phyloP scores from a whole-genome alignment of 2,329 filamentous ascomycete species.

The Botryotinia globosa region DNA sequence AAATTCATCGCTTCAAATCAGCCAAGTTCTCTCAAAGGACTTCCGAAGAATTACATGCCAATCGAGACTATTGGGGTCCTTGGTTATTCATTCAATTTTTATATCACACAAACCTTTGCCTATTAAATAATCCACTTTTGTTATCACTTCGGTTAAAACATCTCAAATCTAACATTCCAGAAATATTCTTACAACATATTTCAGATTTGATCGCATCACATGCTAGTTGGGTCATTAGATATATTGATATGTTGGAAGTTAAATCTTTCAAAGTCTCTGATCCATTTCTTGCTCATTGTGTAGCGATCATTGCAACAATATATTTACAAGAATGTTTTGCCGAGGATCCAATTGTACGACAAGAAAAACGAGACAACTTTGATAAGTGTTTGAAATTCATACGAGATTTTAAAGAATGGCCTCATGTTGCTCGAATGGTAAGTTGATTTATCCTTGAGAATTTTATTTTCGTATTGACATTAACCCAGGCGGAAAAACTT shows the following conservation, averaged over 20 bases:
- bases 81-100: conserved; percentile 53
- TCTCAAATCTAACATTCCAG: conserved; percentile 51
- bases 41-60: conserved; percentile 43
- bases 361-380: conserved; percentile 45
- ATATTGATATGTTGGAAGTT: conserved; percentile 47
- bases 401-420: conserved; percentile 44
- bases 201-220: conserved; percentile 51
- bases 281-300: conserved; percentile 49
- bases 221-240: conserved; percentile 52
- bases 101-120: conserved; percentile 51
- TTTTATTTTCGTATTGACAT: neutral
- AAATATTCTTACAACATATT: conserved; percentile 54
- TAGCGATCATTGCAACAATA: conserved; percentile 52
- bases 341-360: conserved; percentile 36
- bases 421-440: conserved; percentile 46
- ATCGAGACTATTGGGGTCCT: conserved; percentile 52
- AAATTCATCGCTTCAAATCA: conserved; percentile 49
- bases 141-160: conserved; percentile 52
- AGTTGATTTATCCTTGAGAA: conserved; percentile 5
- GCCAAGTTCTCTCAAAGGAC: conserved; percentile 47
- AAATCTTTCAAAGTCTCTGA: conserved; percentile 47
- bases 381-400: conserved; percentile 47
- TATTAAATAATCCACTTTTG: conserved; percentile 54
- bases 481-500: conserved; percentile 43
- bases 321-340: conserved; percentile 54